Evolutionary conservation across 805 yeast species (phyloP).

Genomic region (Ogataea wickerhamii): DNA sequence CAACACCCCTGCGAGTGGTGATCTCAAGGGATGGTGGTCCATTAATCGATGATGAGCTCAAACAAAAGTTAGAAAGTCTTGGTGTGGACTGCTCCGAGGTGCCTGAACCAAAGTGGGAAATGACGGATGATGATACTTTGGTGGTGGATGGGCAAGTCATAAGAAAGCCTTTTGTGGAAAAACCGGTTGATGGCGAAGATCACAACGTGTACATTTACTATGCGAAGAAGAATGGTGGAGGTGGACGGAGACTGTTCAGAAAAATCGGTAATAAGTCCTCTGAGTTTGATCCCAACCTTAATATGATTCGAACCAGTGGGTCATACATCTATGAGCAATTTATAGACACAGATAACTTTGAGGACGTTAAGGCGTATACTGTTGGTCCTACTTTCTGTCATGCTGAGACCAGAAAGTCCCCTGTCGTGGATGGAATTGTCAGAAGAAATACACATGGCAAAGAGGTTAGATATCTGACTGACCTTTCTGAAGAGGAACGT

Average conservation of each 20-base stretch:
- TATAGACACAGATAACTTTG: constrained; percentile 97
- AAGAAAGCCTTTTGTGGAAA: constrained; percentile 92
- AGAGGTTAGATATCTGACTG: constrained; percentile 87
- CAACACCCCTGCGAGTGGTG: constrained; percentile 84
- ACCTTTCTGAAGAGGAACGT: constrained; percentile 69
- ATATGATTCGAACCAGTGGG: constrained; percentile 79
- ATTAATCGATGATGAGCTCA: constrained; percentile 64
- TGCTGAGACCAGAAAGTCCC: constrained; percentile 97
- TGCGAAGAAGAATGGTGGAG: constrained; percentile 88
- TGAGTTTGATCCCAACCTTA: constrained; percentile 83
- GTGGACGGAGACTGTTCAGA: constrained; percentile 90
- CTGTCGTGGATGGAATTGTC: constrained; percentile 99
- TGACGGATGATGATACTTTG: constrained; percentile 85
- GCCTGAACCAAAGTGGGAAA: constrained; percentile 75
- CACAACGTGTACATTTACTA: constrained; percentile 94
- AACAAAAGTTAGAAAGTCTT: constrained; percentile 52
- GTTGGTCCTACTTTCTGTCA: constrained; percentile 91
- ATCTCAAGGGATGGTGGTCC: constrained; percentile 98
- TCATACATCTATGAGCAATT: constrained; percentile 90
- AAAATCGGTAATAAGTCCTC: constrained; percentile 97
- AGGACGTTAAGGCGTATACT: constrained; percentile 97
- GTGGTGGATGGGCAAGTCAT: constrained; percentile 68
- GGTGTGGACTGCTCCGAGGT: constrained; percentile 52
- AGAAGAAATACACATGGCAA: constrained; percentile 96
- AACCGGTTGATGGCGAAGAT: constrained; percentile 98